Evolutionary conservation across 495 filamentous ascomycete genomes (phyloP), one percentile per base, ranked within the genome.

Genomic region (Neurospora terricola): DNA sequence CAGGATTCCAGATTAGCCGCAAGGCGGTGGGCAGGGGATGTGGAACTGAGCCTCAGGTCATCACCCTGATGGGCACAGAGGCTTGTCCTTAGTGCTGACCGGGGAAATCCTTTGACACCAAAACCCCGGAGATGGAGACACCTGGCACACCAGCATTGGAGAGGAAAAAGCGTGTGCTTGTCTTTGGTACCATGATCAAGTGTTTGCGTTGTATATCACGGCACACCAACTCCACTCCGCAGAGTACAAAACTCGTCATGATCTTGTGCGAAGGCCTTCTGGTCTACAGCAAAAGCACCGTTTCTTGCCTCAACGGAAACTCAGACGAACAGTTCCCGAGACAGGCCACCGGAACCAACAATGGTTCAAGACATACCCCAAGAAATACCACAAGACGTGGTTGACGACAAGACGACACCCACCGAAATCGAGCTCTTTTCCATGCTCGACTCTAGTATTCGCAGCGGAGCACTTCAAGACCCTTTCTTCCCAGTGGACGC

Each of bases 401-500:
- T 23, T 54, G 45, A 54, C 45, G 21, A 54, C 21, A 11, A 12
- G 45, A 5, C 10, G 10, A 54, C 45, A 12, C 10, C 21, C 10
- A 54, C 0, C 21, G 21, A 54, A 3, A 23, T 23, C 10, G 10
- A 11, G 10, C 21, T 54, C 45, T 23, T 54, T 0, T 54, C 21
- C 21, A 23, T 54, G 45, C 21, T 54, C 45, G 45, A 23, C 10
- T 54, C 45, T 23, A 23, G 45, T 11, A 23, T 54, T 54, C 45
- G 10, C n/a, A 54, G 21, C 45, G 45, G 45, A 54, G 45, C n/a
- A 54, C 1, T 54, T 37, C 81, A 82, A 70, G 77, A 81, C 66
- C 81, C 81, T 4, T 82, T 78, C 73, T 72, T 80, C 21, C 80
- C 81, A 12, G 73, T 74, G 71, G 75, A 78, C 2, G 1, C 30